A percentile compares a stretch with the other conserved stretches of the same genome.
Conservation (phyloP, 441 rosid species). For the Flueggea neowawraea region DNA sequence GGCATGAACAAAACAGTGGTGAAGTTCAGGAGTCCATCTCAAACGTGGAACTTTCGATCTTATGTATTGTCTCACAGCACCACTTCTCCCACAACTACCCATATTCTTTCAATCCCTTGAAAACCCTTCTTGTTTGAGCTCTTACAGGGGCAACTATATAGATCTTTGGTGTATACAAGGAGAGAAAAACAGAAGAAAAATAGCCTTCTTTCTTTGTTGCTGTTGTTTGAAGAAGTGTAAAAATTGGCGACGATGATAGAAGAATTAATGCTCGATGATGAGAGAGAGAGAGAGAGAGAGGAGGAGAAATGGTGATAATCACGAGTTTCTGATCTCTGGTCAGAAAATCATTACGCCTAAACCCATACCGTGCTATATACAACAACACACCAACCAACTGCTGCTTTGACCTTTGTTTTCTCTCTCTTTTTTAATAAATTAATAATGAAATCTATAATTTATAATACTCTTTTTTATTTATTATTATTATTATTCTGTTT, state of each 20-base stretch:
- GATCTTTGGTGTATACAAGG: no score
- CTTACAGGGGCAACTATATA: no score
- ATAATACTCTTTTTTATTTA: conserved; percentile 25
- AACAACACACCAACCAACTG: conserved; percentile 35
- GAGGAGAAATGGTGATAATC: conserved; percentile 18
- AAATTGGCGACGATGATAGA: neutral
- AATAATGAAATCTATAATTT: neutral
- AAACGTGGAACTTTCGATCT: conserved; percentile 92
- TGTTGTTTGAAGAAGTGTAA: no score
- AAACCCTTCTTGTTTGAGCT: neutral
- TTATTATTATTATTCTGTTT: neutral
- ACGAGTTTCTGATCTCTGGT: conserved; percentile 37
- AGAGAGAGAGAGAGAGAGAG: conserved; percentile 10
- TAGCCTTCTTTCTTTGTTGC: no score
- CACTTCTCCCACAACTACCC: conserved; percentile 80
- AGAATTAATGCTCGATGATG: no score
- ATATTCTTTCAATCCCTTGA: conserved; percentile 16
- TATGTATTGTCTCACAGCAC: conserved; percentile 78
- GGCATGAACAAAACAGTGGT: conserved; percentile 84
- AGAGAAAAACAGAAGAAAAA: no score
- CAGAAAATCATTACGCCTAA: conserved; percentile 39
- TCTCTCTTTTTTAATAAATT: conserved; percentile 3
- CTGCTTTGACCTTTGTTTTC: conserved; percentile 68
- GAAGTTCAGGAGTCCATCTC: conserved; percentile 98
- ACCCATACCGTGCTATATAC: neutral